Conservation (phyloP, 164 flowering plant species). For the Magnolia sinica region DNA sequence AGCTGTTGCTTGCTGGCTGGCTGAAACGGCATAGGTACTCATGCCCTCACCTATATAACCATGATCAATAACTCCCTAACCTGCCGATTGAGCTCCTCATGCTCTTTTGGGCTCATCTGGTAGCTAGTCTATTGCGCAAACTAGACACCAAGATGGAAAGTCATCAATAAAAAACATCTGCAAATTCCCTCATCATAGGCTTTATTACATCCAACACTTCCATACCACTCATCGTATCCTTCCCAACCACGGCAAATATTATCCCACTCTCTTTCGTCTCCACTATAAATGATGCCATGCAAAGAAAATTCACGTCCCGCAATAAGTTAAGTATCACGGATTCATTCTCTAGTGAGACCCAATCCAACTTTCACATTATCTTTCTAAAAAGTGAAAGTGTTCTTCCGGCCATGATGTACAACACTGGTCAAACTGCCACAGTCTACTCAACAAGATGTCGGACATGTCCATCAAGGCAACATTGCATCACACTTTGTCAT, state of each 20-base stretch:
- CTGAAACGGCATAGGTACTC: too few relatives aligned
- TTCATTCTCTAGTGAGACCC: not conserved
- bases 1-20: too few relatives aligned
- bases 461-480: conserved; percentile 9
- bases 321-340: not conserved
- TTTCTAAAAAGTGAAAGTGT: not conserved
- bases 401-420: not conserved
- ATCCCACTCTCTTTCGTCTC: too few relatives aligned
- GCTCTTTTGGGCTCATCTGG: too few relatives aligned
- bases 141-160: not conserved
- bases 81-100: too few relatives aligned
- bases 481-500: conserved; percentile 2
- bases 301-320: not conserved
- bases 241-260: too few relatives aligned
- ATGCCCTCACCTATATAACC: too few relatives aligned
- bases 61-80: too few relatives aligned
- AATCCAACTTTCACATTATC: not conserved
- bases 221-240: not conserved
- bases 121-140: not conserved
- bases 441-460: not conserved
- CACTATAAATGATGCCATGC: too few relatives aligned
- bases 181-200: not conserved
- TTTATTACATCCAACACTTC: not conserved
- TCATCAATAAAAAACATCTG: conserved; percentile 4
- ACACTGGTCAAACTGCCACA: not conserved